These are phyloP conservation scores for Talaromyces borbonicus DNA, from an alignment of 495 filamentous ascomycete species.

Conservation along the genomic window DNA sequence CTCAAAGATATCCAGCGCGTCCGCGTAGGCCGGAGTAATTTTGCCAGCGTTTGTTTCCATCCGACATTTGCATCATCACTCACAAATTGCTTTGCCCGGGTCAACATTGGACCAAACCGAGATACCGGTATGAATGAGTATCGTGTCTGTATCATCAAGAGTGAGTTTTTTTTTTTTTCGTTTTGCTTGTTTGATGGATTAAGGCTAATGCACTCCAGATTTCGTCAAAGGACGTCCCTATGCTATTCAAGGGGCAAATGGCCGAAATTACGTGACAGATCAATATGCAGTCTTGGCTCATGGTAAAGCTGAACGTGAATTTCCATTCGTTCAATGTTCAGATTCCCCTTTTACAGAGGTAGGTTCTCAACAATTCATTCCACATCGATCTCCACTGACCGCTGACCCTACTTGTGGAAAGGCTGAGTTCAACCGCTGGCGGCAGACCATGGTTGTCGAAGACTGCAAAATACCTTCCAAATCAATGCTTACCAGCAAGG, in stretches of 20 bases:
- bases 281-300: slow-evolving; percentile 64
- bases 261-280: slow-evolving; percentile 63
- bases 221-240: slow-evolving; percentile 74
- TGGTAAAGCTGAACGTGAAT: slow-evolving; percentile 67
- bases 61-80: slow-evolving; percentile 79
- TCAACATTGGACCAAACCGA: slow-evolving; percentile 64
- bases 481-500: slow-evolving; percentile 54
- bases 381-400: slow-evolving; percentile 17
- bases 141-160: slow-evolving; percentile 77
- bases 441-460: slow-evolving; percentile 60
- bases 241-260: slow-evolving; percentile 57
- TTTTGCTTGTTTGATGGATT: neutral
- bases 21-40: slow-evolving; percentile 69
- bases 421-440: slow-evolving; percentile 78
- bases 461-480: slow-evolving; percentile 60
- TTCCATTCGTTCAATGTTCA: slow-evolving; percentile 77
- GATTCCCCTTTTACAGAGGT: slow-evolving; percentile 67
- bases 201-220: slow-evolving; percentile 32
- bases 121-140: slow-evolving; percentile 64
- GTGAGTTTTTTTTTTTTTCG: slow-evolving; percentile 31
- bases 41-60: slow-evolving; percentile 80
- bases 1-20: slow-evolving; percentile 75
- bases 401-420: slow-evolving; percentile 17
- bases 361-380: slow-evolving; percentile 11
- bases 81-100: slow-evolving; percentile 66